Evolutionary conservation across 129 eudicot genomes (phyloP).

Genomic region (Deinandra increscens): DNA sequence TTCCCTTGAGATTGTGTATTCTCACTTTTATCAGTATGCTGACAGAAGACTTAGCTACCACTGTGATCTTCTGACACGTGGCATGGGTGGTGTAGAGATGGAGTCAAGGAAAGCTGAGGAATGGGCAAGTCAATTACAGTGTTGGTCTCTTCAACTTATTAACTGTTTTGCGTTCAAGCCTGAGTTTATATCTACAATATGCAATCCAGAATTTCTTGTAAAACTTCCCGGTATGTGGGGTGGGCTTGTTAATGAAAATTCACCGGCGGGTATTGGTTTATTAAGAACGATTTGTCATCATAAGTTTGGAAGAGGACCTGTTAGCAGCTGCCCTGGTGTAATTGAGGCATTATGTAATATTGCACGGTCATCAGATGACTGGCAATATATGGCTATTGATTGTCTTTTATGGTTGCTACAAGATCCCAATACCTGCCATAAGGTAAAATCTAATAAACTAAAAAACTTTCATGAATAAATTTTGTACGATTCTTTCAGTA

Average conservation of each 20-base stretch:
- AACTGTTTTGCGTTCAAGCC: conserved; percentile 94
- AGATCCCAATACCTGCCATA: conserved; percentile 83
- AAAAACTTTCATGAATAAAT: neutral
- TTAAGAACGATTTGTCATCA: conserved; percentile 92
- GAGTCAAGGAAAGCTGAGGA: conserved; percentile 98
- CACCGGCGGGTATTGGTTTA: conserved; percentile 97
- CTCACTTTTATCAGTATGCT: conserved; percentile 84
- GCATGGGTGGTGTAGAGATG: conserved; percentile 99
- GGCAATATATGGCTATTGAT: conserved; percentile 99
- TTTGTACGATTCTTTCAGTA: neutral
- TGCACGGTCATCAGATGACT: conserved; percentile 95
- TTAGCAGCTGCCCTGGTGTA: conserved; percentile 78
- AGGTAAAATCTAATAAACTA: conserved; percentile 50
- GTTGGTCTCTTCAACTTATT: conserved; percentile 97
- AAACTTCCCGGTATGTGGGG: conserved; percentile 99
- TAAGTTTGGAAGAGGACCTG: conserved; percentile 89
- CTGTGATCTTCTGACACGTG: conserved; percentile 95
- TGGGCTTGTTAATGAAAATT: conserved; percentile 95
- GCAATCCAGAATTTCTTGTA: conserved; percentile 76
- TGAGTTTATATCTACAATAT: conserved; percentile 79
- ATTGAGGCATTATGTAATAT: conserved; percentile 87
- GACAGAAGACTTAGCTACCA: conserved; percentile 89
- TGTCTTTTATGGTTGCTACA: conserved; percentile 97
- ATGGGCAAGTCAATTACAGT: conserved; percentile 99
- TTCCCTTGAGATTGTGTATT: conserved; percentile 88